Percentiles rank a stretch among this genome's conserved stretches.
These are phyloP conservation scores for Clavispora asparagi DNA, from an alignment of 805 yeast species.

Conservation along the genomic window DNA sequence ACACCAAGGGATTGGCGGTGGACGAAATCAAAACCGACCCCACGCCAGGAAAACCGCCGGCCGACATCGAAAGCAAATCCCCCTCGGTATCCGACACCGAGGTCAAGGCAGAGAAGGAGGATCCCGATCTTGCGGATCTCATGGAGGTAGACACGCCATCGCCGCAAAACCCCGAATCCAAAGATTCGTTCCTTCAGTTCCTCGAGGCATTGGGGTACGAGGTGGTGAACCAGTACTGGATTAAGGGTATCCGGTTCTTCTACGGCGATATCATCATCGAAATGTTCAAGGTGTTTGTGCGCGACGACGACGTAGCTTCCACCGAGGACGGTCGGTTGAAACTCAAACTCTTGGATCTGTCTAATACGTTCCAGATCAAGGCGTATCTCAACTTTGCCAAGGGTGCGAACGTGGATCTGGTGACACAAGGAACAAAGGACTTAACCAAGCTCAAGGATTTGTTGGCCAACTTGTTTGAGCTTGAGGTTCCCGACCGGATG, in stretches of 20 bases:
- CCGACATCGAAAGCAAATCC: background rate
- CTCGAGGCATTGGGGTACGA: slow-evolving; percentile 69
- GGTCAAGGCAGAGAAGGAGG: background rate
- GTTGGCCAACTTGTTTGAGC: slow-evolving; percentile 59
- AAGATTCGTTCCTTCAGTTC: slow-evolving; percentile 36
- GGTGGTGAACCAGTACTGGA: slow-evolving; percentile 56
- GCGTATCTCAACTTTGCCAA: slow-evolving; percentile 67
- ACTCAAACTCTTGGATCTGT: slow-evolving; percentile 42
- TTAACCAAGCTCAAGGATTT: slow-evolving; percentile 59
- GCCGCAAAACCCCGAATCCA: slow-evolving; percentile 3
- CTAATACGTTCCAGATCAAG: slow-evolving; percentile 56
- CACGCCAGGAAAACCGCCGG: background rate
- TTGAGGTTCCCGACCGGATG: slow-evolving; percentile 72
- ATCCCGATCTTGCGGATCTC: background rate
- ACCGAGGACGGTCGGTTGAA: slow-evolving; percentile 21
- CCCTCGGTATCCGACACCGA: background rate
- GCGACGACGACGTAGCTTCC: slow-evolving; percentile 26
- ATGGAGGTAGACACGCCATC: slow-evolving; percentile 2
- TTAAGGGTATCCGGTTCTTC: slow-evolving; percentile 56
- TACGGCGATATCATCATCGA: slow-evolving; percentile 59
- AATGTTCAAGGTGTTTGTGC: slow-evolving; percentile 42
- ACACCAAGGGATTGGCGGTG: slow-evolving; percentile 25
- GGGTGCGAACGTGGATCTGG: slow-evolving; percentile 69
- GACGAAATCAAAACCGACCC: background rate
- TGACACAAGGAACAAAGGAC: slow-evolving; percentile 60